These are phyloP conservation scores for Lactarius evosmus DNA, from an alignment of 768 basidiomycete species.

Conservation along the genomic window DNA sequence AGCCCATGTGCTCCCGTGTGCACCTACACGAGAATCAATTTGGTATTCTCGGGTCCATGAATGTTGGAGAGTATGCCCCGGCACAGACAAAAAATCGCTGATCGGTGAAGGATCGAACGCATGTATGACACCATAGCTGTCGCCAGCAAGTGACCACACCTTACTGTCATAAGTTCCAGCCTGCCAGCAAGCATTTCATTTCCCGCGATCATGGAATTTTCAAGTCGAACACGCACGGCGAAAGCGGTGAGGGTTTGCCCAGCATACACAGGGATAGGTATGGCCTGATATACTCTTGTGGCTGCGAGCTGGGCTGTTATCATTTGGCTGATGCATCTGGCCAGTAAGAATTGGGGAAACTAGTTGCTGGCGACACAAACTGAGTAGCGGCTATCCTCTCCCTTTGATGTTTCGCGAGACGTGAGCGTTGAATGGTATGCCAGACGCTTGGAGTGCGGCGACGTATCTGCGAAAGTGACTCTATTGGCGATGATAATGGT, in stretches of 20 bases:
- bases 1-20: background rate
- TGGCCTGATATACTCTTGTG: conserved; percentile 13
- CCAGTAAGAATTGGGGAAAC: conserved; percentile 7
- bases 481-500: background rate
- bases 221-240: conserved; percentile 13
- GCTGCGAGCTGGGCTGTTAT: conserved; percentile 21
- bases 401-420: conserved; percentile 15
- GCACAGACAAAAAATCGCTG: conserved; percentile 8
- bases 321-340: conserved; percentile 7
- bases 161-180: conserved; percentile 7
- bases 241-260: conserved; percentile 22
- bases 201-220: conserved; percentile 2
- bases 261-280: conserved; percentile 1
- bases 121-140: conserved; percentile 21
- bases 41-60: conserved; percentile 17
- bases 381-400: conserved; percentile 17
- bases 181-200: conserved; percentile 5
- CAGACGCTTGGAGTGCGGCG: conserved; percentile 1
- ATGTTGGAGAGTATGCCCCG: conserved; percentile 8
- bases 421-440: conserved; percentile 15
- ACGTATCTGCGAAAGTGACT: background rate
- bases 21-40: conserved; percentile 15
- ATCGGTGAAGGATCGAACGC: conserved; percentile 7
- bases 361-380: conserved; percentile 14
- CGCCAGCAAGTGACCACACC: conserved; percentile 20